These are phyloP conservation scores for Pittosporum tobira DNA, from an alignment of 129 eudicot genomes.

Conservation along the genomic window DNA sequence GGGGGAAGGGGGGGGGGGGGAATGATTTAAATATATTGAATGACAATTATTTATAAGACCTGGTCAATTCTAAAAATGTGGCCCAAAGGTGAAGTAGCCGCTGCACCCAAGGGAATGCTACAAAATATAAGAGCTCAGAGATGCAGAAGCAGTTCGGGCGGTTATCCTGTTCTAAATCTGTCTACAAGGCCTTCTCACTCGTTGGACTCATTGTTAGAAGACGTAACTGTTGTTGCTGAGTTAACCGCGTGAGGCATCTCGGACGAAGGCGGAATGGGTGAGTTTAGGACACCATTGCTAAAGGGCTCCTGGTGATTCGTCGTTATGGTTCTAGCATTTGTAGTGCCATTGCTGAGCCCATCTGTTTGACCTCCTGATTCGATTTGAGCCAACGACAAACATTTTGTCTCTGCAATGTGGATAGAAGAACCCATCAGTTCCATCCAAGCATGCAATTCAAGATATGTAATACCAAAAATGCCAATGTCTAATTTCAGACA, in stretches of 20 bases:
- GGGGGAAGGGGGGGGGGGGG: no score
- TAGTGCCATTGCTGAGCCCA: conserved; percentile 16
- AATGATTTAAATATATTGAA: conserved; percentile 7
- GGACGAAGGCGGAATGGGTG: conserved; percentile 11
- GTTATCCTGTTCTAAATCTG: background rate
- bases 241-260: conserved; percentile 27
- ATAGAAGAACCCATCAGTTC: background rate
- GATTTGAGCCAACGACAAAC: conserved; percentile 53
- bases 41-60: conserved; percentile 16
- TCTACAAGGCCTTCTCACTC: conserved; percentile 19
- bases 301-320: conserved; percentile 30
- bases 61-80: conserved; percentile 31
- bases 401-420: conserved; percentile 45
- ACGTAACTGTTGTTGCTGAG: conserved; percentile 16
- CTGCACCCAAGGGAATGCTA: conserved; percentile 36
- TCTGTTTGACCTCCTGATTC: conserved; percentile 35
- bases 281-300: conserved; percentile 37
- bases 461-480: background rate
- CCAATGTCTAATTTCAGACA: background rate
- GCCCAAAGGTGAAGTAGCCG: conserved; percentile 16
- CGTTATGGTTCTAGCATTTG: conserved; percentile 19
- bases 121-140: conserved; percentile 24
- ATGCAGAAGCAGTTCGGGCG: conserved; percentile 25
- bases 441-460: background rate
- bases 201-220: conserved; percentile 30